Evolutionary conservation across 2,329 filamentous ascomycete species (phyloP).

Genomic region (Aureobasidium sp.): DNA sequence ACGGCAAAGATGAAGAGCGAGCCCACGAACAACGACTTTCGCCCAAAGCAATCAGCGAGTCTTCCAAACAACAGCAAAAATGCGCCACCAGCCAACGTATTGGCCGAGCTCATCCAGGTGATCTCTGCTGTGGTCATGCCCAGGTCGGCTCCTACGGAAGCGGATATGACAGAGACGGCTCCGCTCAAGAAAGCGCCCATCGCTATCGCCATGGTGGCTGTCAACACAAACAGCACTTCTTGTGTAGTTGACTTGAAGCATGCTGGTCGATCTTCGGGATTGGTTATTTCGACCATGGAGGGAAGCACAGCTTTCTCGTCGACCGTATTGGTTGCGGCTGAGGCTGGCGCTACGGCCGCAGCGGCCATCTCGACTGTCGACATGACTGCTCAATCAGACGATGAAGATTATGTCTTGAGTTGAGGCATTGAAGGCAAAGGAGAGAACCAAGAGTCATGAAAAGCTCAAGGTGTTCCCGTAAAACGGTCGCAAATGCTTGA

Average conservation of each 20-base stretch:
- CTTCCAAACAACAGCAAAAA: constrained; percentile 61
- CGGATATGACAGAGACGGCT: constrained; percentile 54
- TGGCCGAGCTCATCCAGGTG: constrained; percentile 60
- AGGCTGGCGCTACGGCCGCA: background rate
- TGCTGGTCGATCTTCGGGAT: constrained; percentile 37
- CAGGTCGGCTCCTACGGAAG: constrained; percentile 52
- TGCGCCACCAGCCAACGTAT: constrained; percentile 54
- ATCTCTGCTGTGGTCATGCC: constrained; percentile 59
- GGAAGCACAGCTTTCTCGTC: background rate
- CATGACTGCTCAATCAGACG: background rate
- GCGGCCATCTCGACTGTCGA: constrained; percentile 3
- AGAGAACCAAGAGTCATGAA: background rate
- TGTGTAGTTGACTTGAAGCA: constrained; percentile 57
- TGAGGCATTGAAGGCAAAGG: background rate
- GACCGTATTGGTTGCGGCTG: background rate
- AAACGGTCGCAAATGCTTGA: background rate
- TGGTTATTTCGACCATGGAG: background rate
- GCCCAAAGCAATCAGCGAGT: constrained; percentile 59
- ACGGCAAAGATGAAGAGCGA: constrained; percentile 54
- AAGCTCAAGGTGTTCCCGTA: background rate
- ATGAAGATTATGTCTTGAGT: no score
- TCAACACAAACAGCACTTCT: constrained; percentile 58
- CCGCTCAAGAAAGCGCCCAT: constrained; percentile 55
- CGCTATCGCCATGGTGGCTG: constrained; percentile 60
- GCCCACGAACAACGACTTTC: constrained; percentile 52